Percentiles rank a stretch among this genome's conserved stretches.
Conservation (phyloP, 768 basidiomycete genomes). For the Pleurotus citrinopileatus region DNA sequence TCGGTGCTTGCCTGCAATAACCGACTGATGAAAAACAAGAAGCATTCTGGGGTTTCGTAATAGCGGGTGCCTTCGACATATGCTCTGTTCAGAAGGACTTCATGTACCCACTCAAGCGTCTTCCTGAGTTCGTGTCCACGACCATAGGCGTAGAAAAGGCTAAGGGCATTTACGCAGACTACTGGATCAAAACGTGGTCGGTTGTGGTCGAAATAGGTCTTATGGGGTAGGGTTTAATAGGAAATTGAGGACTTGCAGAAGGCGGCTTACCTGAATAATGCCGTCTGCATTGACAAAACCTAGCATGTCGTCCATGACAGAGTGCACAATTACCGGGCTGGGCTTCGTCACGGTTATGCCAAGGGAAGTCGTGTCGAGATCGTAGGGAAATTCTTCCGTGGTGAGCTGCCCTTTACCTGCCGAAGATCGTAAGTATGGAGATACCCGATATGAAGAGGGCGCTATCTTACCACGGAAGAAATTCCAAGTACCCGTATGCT, state of each 20-base stretch:
- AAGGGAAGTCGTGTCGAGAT: slow-evolving; percentile 58
- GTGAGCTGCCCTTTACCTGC: slow-evolving; percentile 39
- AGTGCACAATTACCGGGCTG: slow-evolving; percentile 28
- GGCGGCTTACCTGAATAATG: slow-evolving; percentile 40
- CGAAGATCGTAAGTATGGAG: slow-evolving; percentile 2
- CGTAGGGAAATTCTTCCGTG: slow-evolving; percentile 47
- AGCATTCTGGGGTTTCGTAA: slow-evolving; percentile 49
- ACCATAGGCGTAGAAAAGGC: slow-evolving; percentile 47
- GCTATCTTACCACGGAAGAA: slow-evolving; percentile 44
- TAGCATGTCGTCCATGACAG: slow-evolving; percentile 59
- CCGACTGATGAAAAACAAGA: slow-evolving; percentile 49
- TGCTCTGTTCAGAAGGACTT: slow-evolving; percentile 48
- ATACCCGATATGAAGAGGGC: background rate
- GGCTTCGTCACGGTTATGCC: slow-evolving; percentile 40
- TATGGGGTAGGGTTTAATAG: background rate
- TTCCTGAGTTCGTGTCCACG: slow-evolving; percentile 41
- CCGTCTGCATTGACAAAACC: slow-evolving; percentile 46
- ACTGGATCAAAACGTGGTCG: slow-evolving; percentile 53
- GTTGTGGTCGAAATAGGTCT: slow-evolving; percentile 53
- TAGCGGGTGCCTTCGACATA: slow-evolving; percentile 56
- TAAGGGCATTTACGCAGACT: slow-evolving; percentile 49
- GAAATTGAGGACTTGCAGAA: background rate
- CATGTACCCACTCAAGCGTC: slow-evolving; percentile 47
- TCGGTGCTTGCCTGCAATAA: slow-evolving; percentile 35
- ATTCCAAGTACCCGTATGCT: slow-evolving; percentile 46